Base-by-base conservation (phyloP, 1,139 yeast genomes). In the Geotrichum reessii region DNA sequence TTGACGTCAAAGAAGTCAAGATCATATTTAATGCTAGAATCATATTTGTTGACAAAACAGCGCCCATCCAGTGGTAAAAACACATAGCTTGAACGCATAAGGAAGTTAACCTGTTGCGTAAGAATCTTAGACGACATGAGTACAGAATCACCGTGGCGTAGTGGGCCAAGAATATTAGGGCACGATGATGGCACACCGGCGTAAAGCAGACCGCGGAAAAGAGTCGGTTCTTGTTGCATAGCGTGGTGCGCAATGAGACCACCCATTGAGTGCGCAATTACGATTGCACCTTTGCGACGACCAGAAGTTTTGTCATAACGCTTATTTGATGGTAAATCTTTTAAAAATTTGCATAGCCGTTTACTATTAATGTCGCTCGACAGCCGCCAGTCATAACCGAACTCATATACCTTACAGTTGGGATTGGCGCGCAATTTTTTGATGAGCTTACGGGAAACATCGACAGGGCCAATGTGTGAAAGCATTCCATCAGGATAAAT, bases 211-310 rank as follows among this genome's bases (percentile, higher is more conserved):
- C 93, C 92, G 61, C 93, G 76, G 67, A 91, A 81, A 50, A 89
- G 71, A 11, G 79, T 75, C 0, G 96, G 92, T 59, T 83, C 80
- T 52, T 75, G 74, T 60, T 86, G 87, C 77, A 91, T 75, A 0
- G 88, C 87, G 58, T 86, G 86, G 67, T 89, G 96, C 0, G 96
- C 84, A 22, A 91, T 79, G 24, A 91, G 69, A 0, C 97, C 97
- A 55, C 97, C 97, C 97, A 91, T 90, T 0, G 96, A 89, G 71
- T 91, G 97, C 0, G 95, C 95, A 58, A 91, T 82, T 0, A 91
- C 83, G 28, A 85, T 73, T 0, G 85, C 78, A 3, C 87, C 88
- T 63, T 81, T 80, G 37, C 66, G 63, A 8, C 62, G 66, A 3
- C 53, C 53, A 19, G 31, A 44, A 1, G 11, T 27, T 8, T 37